These are phyloP conservation scores for Arabis alpina DNA, from an alignment of 345 rosid genomes.

Conservation along the genomic window DNA sequence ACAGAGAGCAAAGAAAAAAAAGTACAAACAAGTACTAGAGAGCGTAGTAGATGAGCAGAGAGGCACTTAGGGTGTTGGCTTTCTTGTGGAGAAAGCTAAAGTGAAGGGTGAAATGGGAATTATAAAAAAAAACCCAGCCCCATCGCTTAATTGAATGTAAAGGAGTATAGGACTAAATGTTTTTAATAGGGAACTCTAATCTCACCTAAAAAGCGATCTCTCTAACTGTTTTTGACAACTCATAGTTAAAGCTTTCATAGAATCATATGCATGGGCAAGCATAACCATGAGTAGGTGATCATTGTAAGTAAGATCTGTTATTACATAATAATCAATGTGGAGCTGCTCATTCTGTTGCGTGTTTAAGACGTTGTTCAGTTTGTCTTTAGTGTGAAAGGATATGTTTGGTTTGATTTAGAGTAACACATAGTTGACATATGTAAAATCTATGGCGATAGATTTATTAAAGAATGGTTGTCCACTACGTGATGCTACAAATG, in stretches of 20 bases:
- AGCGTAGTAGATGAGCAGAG: background rate
- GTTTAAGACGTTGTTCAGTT: slow-evolving; percentile 1
- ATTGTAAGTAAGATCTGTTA: background rate
- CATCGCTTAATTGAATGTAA: slow-evolving; percentile 30
- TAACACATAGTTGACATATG: background rate
- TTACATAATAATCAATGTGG: slow-evolving; percentile 2
- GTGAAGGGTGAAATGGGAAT: background rate
- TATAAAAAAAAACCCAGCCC: slow-evolving; percentile 15
- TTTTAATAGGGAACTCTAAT: background rate
- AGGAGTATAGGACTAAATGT: background rate
- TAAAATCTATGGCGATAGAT: background rate
- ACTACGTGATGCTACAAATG: background rate
- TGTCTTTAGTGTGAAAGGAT: background rate
- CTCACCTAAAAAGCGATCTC: slow-evolving; percentile 21
- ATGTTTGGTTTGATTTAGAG: background rate
- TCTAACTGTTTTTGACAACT: slow-evolving; percentile 37
- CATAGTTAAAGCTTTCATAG: slow-evolving; percentile 23
- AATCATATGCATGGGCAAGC: slow-evolving; percentile 15
- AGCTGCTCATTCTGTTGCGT: background rate
- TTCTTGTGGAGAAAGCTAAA: slow-evolving; percentile 24
- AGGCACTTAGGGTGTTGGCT: slow-evolving; percentile 5
- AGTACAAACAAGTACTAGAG: background rate
- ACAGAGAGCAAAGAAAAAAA: background rate
- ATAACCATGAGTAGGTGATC: slow-evolving; percentile 10
- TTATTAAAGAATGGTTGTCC: background rate